phyloP scores from a whole-genome alignment of 257 asterid species.

The Hygrophila difformis region DNA sequence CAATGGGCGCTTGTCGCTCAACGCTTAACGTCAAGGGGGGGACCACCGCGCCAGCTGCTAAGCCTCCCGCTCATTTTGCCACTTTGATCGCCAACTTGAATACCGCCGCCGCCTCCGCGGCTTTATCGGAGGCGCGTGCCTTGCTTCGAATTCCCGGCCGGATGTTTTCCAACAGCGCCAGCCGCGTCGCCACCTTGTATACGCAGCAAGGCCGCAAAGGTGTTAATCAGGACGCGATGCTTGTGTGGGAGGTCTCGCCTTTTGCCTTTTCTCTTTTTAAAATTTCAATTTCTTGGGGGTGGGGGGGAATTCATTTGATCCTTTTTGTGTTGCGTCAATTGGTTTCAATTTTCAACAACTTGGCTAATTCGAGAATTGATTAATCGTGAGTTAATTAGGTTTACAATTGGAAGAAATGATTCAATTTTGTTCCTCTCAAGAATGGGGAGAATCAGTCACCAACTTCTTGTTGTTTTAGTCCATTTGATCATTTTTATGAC shows the following conservation, averaged over 20 bases:
- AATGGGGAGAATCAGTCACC: background rate
- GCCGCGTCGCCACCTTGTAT: constrained; percentile 53
- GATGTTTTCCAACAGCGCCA: constrained; percentile 60
- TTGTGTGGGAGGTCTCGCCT: constrained; percentile 90
- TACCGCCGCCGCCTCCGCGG: constrained; percentile 35
- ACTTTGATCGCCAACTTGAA: too few relatives aligned
- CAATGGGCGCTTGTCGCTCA: too few relatives aligned
- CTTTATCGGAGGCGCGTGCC: constrained; percentile 63
- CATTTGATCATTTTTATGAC: constrained; percentile 24
- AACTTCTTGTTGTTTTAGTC: background rate
- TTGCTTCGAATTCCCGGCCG: constrained; percentile 78
- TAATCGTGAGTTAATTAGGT: background rate
- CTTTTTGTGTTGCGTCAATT: too few relatives aligned
- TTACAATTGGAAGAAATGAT: background rate
- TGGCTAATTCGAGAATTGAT: background rate
- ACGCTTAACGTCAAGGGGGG: too few relatives aligned
- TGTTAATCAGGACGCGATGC: constrained; percentile 93
- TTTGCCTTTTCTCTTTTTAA: constrained; percentile 6
- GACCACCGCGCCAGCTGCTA: too few relatives aligned
- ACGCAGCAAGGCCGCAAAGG: constrained; percentile 98
- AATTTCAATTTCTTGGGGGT: too few relatives aligned
- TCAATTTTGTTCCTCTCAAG: too few relatives aligned
- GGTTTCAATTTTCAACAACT: background rate
- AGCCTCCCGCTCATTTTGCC: too few relatives aligned
- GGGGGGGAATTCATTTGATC: background rate